Evolutionary conservation across 805 yeast species (phyloP).

Genomic region (Candida nanaspora): DNA sequence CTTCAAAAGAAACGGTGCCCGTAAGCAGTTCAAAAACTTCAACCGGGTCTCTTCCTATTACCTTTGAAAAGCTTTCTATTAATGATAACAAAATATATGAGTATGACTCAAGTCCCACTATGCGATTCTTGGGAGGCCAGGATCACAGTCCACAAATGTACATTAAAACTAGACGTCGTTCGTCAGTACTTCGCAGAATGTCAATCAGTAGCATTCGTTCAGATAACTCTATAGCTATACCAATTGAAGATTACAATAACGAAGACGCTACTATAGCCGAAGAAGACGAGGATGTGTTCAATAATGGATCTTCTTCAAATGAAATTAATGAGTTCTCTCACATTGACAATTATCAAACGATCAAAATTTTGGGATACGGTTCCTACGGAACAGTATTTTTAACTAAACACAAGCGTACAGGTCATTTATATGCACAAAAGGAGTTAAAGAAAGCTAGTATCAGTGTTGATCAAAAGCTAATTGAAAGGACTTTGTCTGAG

Average conservation of each 20-base stretch:
- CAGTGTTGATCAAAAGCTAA: constrained; percentile 39
- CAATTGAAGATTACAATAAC: constrained; percentile 5
- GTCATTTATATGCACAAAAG: constrained; percentile 73
- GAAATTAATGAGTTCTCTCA: constrained; percentile 6
- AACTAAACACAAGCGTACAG: constrained; percentile 55
- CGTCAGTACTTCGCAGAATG: constrained; percentile 21
- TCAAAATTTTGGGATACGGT: constrained; percentile 75
- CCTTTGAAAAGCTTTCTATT: not conserved
- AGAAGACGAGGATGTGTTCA: not conserved
- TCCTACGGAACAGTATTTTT: constrained; percentile 81
- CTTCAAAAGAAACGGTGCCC: too few relatives aligned
- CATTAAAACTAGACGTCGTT: constrained; percentile 17
- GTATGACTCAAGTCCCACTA: too few relatives aligned
- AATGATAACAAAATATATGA: too few relatives aligned
- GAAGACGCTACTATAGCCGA: not conserved
- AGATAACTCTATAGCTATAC: constrained; percentile 1
- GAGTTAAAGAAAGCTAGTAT: constrained; percentile 77
- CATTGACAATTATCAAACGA: constrained; percentile 55
- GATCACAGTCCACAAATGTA: too few relatives aligned
- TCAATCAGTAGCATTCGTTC: constrained; percentile 16
- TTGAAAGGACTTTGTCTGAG: constrained; percentile 75
- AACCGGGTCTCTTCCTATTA: not conserved
- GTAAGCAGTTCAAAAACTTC: too few relatives aligned
- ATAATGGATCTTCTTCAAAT: constrained; percentile 13
- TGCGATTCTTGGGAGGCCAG: too few relatives aligned